Evolutionary conservation across 2,329 filamentous ascomycete genomes (phyloP).

Genomic region (Pseudogymnoascus sp.): DNA sequence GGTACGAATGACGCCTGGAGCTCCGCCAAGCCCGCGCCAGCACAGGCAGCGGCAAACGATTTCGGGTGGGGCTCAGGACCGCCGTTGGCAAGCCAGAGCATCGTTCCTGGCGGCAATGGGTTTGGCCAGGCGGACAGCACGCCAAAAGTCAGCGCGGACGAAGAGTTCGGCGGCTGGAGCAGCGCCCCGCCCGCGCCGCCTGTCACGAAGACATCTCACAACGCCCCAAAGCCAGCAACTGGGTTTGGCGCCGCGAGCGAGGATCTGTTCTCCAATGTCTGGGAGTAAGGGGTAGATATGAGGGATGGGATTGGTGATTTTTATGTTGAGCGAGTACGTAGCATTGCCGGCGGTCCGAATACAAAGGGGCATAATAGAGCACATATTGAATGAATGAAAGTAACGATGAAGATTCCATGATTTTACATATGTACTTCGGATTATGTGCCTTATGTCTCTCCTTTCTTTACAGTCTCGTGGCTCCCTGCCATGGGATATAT

Average conservation of each 20-base stretch:
- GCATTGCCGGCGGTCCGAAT: constrained; percentile 5
- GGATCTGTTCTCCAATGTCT: constrained; percentile 93
- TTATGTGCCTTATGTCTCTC: neutral
- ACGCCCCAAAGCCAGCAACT: constrained; percentile 47
- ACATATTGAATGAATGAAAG: neutral
- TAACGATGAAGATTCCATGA: constrained; percentile 2
- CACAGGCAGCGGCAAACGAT: constrained; percentile 45
- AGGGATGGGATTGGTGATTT: neutral
- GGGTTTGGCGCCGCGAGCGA: constrained; percentile 61
- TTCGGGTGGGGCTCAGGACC: constrained; percentile 52
- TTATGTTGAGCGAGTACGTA: constrained; percentile 5
- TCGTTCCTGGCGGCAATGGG: constrained; percentile 55
- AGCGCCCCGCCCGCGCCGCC: constrained; percentile 57
- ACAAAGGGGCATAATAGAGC: constrained; percentile 4
- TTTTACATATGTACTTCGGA: neutral
- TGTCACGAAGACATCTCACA: constrained; percentile 33
- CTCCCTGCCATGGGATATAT: neutral
- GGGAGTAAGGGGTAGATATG: constrained; percentile 51
- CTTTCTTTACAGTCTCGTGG: neutral
- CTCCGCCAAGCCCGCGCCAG: constrained; percentile 29
- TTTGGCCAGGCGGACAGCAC: constrained; percentile 32
- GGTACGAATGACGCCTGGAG: constrained; percentile 78
- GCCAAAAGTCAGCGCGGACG: constrained; percentile 69
- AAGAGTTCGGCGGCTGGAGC: constrained; percentile 94
- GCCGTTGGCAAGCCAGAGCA: constrained; percentile 50